phyloP scores from a whole-genome alignment of 495 filamentous ascomycete genomes.

The Tricharina praecox region DNA sequence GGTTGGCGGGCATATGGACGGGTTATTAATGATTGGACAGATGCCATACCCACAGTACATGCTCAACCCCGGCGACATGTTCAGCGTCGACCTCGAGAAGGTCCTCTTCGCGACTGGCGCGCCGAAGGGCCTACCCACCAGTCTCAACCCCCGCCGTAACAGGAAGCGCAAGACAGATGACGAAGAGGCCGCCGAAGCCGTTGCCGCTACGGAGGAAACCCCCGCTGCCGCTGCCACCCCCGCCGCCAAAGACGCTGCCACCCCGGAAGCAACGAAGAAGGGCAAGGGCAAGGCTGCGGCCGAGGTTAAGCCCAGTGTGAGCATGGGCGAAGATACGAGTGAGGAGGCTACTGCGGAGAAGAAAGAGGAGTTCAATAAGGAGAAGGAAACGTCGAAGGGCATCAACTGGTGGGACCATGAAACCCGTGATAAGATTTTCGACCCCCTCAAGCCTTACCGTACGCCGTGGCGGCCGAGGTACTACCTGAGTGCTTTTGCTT shows the following conservation, averaged over 20 bases:
- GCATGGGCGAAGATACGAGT: constrained; percentile 28
- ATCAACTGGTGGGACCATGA: constrained; percentile 24
- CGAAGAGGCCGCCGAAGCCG: constrained; percentile 18
- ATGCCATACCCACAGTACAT: constrained; percentile 87
- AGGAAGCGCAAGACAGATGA: constrained; percentile 20
- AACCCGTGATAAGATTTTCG: constrained; percentile 49
- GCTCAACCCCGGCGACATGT: constrained; percentile 94
- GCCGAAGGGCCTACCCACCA: constrained; percentile 41
- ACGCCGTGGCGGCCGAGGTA: constrained; percentile 82
- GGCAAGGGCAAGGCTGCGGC: constrained; percentile 25
- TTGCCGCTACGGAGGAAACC: constrained; percentile 16
- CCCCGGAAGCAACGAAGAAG: constrained; percentile 5
- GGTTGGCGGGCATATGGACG: not conserved
- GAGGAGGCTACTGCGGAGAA: constrained; percentile 10
- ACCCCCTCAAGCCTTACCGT: constrained; percentile 63
- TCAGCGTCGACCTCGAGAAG: constrained; percentile 76
- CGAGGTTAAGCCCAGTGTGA: constrained; percentile 15
- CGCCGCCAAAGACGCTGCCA: constrained; percentile 22
- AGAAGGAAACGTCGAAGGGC: constrained; percentile 17
- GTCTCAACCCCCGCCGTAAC: constrained; percentile 23
- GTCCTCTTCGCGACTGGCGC: constrained; percentile 76
- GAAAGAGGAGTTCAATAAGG: constrained; percentile 28
- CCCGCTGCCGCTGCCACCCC: constrained; percentile 26
- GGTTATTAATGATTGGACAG: too few species aligned
- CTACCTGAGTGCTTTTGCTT: constrained; percentile 81